These are phyloP conservation scores for Eucalyptus tenuipes DNA, from an alignment of 345 rosid genomes.

Conservation along the genomic window DNA sequence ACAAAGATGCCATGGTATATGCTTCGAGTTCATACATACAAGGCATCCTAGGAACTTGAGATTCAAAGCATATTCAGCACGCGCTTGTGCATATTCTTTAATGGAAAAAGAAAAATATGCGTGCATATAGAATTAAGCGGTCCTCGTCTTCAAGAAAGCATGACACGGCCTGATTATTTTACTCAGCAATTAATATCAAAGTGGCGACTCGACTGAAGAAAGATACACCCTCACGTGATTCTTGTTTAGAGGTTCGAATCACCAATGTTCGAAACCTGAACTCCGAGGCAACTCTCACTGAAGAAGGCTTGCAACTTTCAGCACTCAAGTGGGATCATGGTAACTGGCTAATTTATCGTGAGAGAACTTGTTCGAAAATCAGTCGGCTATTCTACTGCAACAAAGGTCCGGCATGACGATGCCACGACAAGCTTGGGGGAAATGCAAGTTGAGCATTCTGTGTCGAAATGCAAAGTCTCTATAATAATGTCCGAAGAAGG, in stretches of 20 bases:
- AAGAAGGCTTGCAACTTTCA: not conserved
- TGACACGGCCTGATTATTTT: not conserved
- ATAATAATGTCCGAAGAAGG: not conserved
- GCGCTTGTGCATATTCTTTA: not conserved
- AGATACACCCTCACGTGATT: not conserved
- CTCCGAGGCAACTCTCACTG: not conserved
- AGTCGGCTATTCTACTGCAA: not conserved
- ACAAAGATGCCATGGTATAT: not conserved
- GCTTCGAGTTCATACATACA: not conserved
- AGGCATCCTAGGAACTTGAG: not conserved
- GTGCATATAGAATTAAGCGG: not conserved
- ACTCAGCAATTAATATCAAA: not conserved
- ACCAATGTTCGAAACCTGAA: not conserved
- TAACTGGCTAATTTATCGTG: rapidly evolving
- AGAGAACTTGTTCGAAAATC: rapidly evolving
- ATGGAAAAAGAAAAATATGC: not conserved
- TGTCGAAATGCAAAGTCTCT: rapidly evolving
- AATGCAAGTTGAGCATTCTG: not conserved
- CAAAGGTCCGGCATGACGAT: not conserved
- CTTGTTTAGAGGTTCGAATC: not conserved
- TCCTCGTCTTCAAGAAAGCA: not conserved
- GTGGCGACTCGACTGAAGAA: not conserved
- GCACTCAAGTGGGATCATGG: not conserved
- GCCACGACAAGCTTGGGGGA: not conserved
- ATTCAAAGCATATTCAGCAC: not conserved